Conservation (phyloP, 345 rosid genomes). For the Arabis hirsuta region DNA sequence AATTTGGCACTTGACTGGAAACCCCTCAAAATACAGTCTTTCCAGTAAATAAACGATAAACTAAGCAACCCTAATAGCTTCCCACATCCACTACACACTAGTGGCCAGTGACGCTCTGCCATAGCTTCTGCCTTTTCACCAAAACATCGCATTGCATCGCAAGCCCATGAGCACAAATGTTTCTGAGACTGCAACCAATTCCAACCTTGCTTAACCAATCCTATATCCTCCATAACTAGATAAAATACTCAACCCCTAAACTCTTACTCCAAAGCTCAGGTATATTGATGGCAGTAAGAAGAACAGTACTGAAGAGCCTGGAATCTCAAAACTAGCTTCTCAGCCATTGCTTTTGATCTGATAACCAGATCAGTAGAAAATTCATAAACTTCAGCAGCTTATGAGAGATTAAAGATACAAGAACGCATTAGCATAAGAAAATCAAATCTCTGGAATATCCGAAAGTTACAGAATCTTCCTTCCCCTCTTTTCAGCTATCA, state of each 20-base stretch:
- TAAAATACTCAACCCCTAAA: conserved; percentile 3
- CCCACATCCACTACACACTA: conserved; percentile 67
- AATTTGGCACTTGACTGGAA: conserved; percentile 62
- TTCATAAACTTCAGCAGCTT: background rate
- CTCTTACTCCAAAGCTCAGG: conserved; percentile 12
- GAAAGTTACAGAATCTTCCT: conserved; percentile 22
- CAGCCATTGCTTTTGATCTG: conserved; percentile 32
- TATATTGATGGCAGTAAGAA: background rate
- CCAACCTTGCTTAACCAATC: conserved; percentile 79
- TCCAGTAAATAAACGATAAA: conserved; percentile 69
- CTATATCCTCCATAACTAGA: conserved; percentile 77
- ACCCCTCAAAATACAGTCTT: conserved; percentile 69
- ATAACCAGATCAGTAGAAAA: background rate
- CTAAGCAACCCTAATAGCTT: conserved; percentile 50
- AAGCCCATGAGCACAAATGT: conserved; percentile 53
- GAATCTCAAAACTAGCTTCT: conserved; percentile 10
- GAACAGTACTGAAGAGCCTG: background rate
- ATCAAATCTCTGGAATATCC: conserved; percentile 8
- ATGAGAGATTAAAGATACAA: background rate
- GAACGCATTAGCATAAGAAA: conserved; percentile 8
- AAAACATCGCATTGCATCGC: conserved; percentile 46
- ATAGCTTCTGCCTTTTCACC: conserved; percentile 58
- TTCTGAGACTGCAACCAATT: conserved; percentile 81
- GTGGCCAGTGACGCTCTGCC: conserved; percentile 84
- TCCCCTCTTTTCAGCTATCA: background rate